Conservation (phyloP, 352 stramenopile genomes). For the Phytophthora sp. region DNA sequence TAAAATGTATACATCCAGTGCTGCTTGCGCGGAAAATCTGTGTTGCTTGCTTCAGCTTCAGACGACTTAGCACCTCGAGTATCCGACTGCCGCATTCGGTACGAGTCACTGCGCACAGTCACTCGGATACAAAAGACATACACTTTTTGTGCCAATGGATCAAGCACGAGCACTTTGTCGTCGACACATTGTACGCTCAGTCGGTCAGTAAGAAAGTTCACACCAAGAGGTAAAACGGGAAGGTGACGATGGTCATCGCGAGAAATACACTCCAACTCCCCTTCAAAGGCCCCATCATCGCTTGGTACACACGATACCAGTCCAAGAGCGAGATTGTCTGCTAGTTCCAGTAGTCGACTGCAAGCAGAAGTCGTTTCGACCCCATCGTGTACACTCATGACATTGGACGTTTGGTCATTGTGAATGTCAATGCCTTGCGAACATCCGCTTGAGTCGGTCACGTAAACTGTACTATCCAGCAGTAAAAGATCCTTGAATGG, state of each 20-base stretch:
- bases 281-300: conserved; percentile 24
- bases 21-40: conserved; percentile 26
- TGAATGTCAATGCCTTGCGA: conserved; percentile 47
- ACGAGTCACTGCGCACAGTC: conserved; percentile 63
- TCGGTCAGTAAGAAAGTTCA: conserved; percentile 35
- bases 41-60: conserved; percentile 5
- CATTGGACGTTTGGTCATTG: conserved; percentile 51
- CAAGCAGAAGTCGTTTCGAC: not conserved
- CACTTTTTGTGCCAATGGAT: conserved; percentile 33
- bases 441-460: conserved; percentile 37
- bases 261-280: conserved; percentile 33
- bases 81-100: conserved; percentile 49
- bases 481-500: conserved; percentile 39
- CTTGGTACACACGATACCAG: conserved; percentile 8
- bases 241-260: conserved; percentile 47
- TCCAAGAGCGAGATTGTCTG: conserved; percentile 46
- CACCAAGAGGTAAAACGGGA: conserved; percentile 31
- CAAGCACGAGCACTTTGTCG: conserved; percentile 44
- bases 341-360: conserved; percentile 32
- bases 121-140: conserved; percentile 37
- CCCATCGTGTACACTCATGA: conserved; percentile 10
- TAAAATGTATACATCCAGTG: conserved; percentile 43
- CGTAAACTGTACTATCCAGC: conserved; percentile 32
- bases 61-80: not conserved
- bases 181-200: conserved; percentile 34